These are phyloP conservation scores for Thelephora aurantiotincta DNA, from an alignment of 768 basidiomycete genomes.

Conservation along the genomic window DNA sequence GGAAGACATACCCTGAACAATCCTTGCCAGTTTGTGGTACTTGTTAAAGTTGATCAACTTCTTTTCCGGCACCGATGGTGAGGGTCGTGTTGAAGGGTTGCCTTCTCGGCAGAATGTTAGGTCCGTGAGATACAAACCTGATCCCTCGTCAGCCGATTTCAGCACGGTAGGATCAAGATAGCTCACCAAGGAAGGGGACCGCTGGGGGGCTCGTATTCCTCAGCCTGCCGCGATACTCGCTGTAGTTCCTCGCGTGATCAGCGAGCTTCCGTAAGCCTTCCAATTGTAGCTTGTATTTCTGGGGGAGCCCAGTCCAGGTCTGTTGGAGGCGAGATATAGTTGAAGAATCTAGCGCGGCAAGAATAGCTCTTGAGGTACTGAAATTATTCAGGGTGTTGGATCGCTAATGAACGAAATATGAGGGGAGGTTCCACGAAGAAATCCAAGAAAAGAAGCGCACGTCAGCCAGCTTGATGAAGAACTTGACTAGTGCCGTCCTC, in stretches of 20 bases:
- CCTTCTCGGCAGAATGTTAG: constrained; percentile 94
- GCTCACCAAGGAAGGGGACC: constrained; percentile 83
- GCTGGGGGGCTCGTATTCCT: constrained; percentile 85
- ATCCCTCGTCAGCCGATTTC: constrained; percentile 5
- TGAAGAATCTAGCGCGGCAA: constrained; percentile 91
- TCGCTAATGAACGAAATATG: constrained; percentile 35
- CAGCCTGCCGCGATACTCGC: constrained; percentile 80
- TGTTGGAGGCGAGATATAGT: constrained; percentile 85
- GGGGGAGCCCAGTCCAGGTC: constrained; percentile 80
- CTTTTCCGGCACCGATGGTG: constrained; percentile 60
- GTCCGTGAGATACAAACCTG: constrained; percentile 80
- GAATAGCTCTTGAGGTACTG: constrained; percentile 82
- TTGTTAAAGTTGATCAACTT: constrained; percentile 93
- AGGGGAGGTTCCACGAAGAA: constrained; percentile 1
- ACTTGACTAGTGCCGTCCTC: constrained; percentile 66
- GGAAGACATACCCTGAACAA: constrained; percentile 55
- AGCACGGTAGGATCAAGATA: constrained; percentile 3
- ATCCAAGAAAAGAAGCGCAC: constrained; percentile 30
- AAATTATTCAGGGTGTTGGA: constrained; percentile 78
- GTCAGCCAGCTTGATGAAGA: constrained; percentile 88
- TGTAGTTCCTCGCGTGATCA: constrained; percentile 82
- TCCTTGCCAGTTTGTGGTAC: constrained; percentile 80
- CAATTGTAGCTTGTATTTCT: constrained; percentile 71
- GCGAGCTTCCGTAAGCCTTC: constrained; percentile 75
- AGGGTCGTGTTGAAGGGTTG: constrained; percentile 73